phyloP scores from a whole-genome alignment of 2,329 filamentous ascomycete genomes.

The Nectriaceae sp. region DNA sequence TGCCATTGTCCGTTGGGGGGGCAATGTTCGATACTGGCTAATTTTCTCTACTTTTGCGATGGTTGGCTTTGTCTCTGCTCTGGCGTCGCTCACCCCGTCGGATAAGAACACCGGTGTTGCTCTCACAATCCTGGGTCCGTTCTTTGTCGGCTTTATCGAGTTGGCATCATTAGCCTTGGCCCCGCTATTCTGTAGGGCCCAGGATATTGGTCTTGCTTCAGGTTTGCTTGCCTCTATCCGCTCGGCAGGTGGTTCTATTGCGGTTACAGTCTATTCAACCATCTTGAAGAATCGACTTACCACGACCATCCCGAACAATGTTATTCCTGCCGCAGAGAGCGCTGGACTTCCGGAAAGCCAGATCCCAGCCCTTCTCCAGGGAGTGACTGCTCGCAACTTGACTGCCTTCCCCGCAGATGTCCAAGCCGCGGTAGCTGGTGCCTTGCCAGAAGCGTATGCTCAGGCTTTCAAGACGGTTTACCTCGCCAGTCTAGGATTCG shows the following conservation, averaged over 20 bases:
- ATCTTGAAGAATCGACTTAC: conserved; percentile 40
- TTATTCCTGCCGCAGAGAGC: conserved; percentile 35
- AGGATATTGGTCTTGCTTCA: conserved; percentile 43
- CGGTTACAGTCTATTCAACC: conserved; percentile 41
- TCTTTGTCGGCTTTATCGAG: conserved; percentile 40
- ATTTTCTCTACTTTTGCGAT: conserved; percentile 39
- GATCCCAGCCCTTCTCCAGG: conserved; percentile 35
- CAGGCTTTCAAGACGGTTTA: conserved; percentile 45
- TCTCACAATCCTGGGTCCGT: conserved; percentile 37
- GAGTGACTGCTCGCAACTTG: conserved; percentile 32
- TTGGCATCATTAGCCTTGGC: conserved; percentile 36
- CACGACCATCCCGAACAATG: conserved; percentile 35
- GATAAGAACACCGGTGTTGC: conserved; percentile 34
- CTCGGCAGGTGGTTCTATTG: conserved; percentile 38
- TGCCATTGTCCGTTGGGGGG: conserved; percentile 34
- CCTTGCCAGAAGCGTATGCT: conserved; percentile 36
- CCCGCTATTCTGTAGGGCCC: conserved; percentile 38
- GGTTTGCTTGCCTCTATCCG: conserved; percentile 43
- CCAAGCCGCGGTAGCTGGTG: conserved; percentile 29
- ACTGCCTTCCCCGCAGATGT: conserved; percentile 34
- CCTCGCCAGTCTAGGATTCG: conserved; percentile 39
- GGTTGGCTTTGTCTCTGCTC: conserved; percentile 37
- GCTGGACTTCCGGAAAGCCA: conserved; percentile 38
- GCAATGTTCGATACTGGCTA: conserved; percentile 39
- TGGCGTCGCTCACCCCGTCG: conserved; percentile 35